Evolutionary conservation across 495 filamentous ascomycete genomes (phyloP).

Genomic region (Hyaloscypha variabilis): DNA sequence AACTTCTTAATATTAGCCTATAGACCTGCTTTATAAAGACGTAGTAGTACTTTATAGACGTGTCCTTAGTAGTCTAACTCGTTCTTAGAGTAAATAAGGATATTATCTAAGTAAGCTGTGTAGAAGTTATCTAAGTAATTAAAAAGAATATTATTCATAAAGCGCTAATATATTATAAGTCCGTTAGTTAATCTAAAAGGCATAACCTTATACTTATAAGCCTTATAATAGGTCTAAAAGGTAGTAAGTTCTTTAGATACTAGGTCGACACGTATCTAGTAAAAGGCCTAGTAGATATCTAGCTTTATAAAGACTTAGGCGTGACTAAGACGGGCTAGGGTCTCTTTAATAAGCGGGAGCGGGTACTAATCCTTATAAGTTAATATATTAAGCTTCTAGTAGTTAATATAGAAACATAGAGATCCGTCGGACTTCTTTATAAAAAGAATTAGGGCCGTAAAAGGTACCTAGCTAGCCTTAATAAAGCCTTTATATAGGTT

Average conservation of each 20-base stretch:
- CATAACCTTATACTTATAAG: no score
- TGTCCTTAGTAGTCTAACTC: conserved; percentile 7
- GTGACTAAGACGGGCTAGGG: conserved; percentile 32
- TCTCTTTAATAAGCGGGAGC: conserved; percentile 47
- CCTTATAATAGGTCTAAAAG: no score
- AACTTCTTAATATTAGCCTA: no score
- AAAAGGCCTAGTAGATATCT: conserved; percentile 43
- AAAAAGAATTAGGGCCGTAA: conserved; percentile 10
- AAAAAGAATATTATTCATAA: no score
- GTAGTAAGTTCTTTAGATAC: conserved; percentile 39
- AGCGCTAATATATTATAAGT: no score
- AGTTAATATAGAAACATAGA: conserved; percentile 50
- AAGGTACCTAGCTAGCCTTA: no score
- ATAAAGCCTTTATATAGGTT: no score
- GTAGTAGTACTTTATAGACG: conserved; percentile 2
- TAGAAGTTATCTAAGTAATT: no score
- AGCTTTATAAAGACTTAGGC: conserved; percentile 48
- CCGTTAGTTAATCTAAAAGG: no score
- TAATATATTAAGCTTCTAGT: conserved; percentile 44
- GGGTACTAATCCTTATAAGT: no score
- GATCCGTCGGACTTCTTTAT: conserved; percentile 26
- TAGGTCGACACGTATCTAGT: conserved; percentile 38
- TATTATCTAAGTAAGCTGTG: no score
- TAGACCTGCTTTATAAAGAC: background rate
- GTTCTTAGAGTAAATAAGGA: no score